phyloP scores from a whole-genome alignment of 73 alveolate genomes.

The Effrenium voratum region DNA sequence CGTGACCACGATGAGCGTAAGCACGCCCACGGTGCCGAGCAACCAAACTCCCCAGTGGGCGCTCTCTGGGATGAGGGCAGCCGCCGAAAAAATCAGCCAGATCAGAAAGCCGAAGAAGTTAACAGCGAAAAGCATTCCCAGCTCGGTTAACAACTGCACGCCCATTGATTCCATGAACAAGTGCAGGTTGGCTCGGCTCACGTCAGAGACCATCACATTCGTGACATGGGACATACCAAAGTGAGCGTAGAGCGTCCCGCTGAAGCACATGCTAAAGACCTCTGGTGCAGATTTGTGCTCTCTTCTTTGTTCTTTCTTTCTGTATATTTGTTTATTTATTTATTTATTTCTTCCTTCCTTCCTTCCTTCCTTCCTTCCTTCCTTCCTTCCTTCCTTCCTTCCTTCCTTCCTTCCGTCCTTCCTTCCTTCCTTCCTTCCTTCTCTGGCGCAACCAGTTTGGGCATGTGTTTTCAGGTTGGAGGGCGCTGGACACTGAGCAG shows the following conservation, averaged over 20 bases:
- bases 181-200: constrained; percentile 24
- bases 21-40: background rate
- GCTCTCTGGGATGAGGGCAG: constrained; percentile 13
- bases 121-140: constrained; percentile 13
- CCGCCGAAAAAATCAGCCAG: constrained; percentile 48
- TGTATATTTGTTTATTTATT: too few relatives aligned
- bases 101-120: constrained; percentile 13
- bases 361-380: background rate
- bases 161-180: constrained; percentile 37
- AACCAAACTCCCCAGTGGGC: constrained; percentile 55
- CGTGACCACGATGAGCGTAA: too few relatives aligned
- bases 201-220: constrained; percentile 33
- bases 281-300: background rate
- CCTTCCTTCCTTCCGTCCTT: background rate
- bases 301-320: background rate
- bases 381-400: background rate
- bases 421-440: background rate
- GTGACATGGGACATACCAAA: constrained; percentile 22
- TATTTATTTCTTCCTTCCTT: too few relatives aligned
- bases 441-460: background rate
- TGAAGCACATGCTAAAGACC: constrained; percentile 31
- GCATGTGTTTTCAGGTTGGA: too few relatives aligned
- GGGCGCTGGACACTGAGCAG: too few relatives aligned
- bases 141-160: background rate
- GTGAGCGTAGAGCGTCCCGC: constrained; percentile 18